Percentiles rank a stretch among this genome's conserved stretches.
These are phyloP conservation scores for Aureobasidium melanogenum DNA, from an alignment of 2,329 filamentous ascomycete species.

Conservation along the genomic window DNA sequence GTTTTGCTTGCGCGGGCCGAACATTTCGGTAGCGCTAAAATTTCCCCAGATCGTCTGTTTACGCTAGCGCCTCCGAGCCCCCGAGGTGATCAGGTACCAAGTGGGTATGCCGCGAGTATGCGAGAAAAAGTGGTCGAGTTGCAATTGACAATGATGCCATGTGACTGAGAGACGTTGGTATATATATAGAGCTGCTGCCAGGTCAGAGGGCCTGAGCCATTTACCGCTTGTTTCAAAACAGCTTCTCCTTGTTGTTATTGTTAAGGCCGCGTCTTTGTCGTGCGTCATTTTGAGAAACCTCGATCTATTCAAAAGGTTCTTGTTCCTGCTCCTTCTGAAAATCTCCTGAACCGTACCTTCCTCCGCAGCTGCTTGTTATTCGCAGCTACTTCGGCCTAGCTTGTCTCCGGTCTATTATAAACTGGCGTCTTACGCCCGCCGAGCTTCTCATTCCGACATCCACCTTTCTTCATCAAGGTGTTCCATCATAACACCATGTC, in stretches of 20 bases:
- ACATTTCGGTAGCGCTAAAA: conserved; percentile 8
- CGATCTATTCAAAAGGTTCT: not conserved
- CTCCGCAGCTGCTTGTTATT: not conserved
- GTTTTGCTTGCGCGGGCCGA: conserved; percentile 3
- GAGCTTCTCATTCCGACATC: not conserved
- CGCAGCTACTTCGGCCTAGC: not conserved
- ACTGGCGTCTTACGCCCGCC: not conserved
- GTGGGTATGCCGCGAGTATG: conserved; percentile 11
- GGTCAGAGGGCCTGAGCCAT: conserved; percentile 6
- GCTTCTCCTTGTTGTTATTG: not conserved
- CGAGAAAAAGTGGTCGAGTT: not conserved
- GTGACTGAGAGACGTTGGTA: conserved; percentile 7
- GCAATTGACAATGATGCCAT: conserved; percentile 8
- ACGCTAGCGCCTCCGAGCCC: not conserved
- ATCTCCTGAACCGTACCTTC: conserved; percentile 2
- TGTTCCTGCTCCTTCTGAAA: not conserved
- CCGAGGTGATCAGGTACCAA: conserved; percentile 6
- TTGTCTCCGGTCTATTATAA: not conserved
- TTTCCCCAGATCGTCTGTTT: conserved; percentile 9
- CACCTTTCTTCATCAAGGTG: conserved; percentile 6
- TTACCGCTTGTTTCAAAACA: conserved; percentile 1
- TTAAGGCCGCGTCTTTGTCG: not conserved
- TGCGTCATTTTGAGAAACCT: not conserved
- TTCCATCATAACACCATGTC: conserved; percentile 2
- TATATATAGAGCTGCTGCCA: conserved; percentile 7